Evolutionary conservation across 371 early-diverging fungal species (phyloP), one percentile per base, ranked within the genome.

Genomic region (Smittium culicis): DNA sequence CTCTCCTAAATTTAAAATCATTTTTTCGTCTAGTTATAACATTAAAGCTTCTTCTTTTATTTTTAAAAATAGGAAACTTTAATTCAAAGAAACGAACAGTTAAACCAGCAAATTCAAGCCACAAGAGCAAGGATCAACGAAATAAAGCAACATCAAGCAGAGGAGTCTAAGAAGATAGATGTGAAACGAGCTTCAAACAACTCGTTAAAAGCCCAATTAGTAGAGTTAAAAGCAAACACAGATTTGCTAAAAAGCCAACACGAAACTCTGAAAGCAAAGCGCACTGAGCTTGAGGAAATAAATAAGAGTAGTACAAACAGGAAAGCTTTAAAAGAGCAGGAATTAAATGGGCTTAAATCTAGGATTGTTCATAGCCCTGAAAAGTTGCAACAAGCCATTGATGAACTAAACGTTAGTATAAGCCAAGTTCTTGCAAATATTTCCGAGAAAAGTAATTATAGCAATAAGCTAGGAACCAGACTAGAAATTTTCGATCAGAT

Each of bases 351-450:
- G 24, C 73, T 85, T 1, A 74, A 76, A 54, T 69, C 79, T 16
- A 74, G 83, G 0, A 81, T 86, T 33, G 85, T 87, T 34, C 80
- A 80, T 30, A 83, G 80, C 63, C 87, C 87, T 1, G 87, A 84
- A 67, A 81, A 83, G 70, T 72, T 86, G 8, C 80, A 83, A 70
- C 77, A 80, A 67, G 85, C 80, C 0, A 79, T 84, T 14, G 66
- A 58, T 8, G 84, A 85, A 66, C 81, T 86, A 78, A 79, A 67
- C 64, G 64, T 67, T 20, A 68, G 68, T 3, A 72, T 81, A 2
- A 61, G 57, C 0, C 62, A 56, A 5, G 78, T 81, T 29, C 80
- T 80, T 34, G 33, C 55, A 25, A 73, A 76, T 59, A 66, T 79
- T 1, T 67, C 67, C 1, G 33, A 61, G 0, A 69, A 70, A 32